Evolutionary conservation across 2,329 filamentous ascomycete species (phyloP).

Genomic region (Leptosphaerulina australis): DNA sequence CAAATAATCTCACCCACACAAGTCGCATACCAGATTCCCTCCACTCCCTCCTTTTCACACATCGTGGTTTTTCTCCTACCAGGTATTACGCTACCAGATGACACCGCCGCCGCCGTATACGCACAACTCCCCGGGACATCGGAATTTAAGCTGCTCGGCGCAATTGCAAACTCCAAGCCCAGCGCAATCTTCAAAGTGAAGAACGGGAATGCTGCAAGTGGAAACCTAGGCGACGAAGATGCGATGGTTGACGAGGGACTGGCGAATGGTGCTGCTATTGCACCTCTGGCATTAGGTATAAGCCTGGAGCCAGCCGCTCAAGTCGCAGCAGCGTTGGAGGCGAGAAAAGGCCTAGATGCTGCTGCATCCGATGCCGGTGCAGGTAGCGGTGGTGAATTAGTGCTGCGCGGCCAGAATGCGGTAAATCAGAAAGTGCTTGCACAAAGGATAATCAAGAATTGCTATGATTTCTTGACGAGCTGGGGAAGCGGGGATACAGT

Average conservation of each 20-base stretch:
- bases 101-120: slow-evolving; percentile 88
- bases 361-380: slow-evolving; percentile 31
- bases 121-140: slow-evolving; percentile 67
- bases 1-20: slow-evolving; percentile 63
- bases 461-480: slow-evolving; percentile 92
- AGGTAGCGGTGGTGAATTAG: slow-evolving; percentile 38
- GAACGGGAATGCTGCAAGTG: slow-evolving; percentile 44
- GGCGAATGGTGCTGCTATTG: slow-evolving; percentile 22
- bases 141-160: slow-evolving; percentile 85
- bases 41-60: slow-evolving; percentile 67
- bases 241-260: slow-evolving; percentile 53
- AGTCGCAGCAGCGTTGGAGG: slow-evolving; percentile 72
- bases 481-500: slow-evolving; percentile 85
- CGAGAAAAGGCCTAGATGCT: slow-evolving; percentile 56
- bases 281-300: slow-evolving; percentile 73
- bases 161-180: slow-evolving; percentile 86
- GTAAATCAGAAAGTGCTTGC: slow-evolving; percentile 73
- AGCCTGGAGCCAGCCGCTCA: slow-evolving; percentile 76
- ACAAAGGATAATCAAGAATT: slow-evolving; percentile 93
- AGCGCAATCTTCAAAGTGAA: slow-evolving; percentile 86
- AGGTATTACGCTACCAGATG: slow-evolving; percentile 71
- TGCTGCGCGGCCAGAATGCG: slow-evolving; percentile 46
- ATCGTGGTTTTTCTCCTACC: slow-evolving; percentile 90
- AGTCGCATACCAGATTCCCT: slow-evolving; percentile 71
- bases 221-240: slow-evolving; percentile 52